Evolutionary conservation across 495 filamentous ascomycete genomes (phyloP).

Genomic region (Lasiosphaeria hispida): DNA sequence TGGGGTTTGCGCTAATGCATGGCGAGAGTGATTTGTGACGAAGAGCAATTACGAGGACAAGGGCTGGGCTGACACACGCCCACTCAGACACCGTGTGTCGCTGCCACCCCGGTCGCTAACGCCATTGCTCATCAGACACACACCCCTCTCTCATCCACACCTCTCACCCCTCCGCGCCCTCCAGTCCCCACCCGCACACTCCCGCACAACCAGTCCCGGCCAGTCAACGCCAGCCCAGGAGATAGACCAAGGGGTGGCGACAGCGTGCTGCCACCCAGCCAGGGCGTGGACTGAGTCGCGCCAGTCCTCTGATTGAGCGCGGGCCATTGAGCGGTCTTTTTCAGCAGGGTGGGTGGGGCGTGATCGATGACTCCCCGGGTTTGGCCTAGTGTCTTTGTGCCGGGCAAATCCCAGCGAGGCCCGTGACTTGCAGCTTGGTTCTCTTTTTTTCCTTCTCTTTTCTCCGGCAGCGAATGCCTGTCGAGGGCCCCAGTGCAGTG

Average conservation of each 20-base stretch:
- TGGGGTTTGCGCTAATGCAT: slow-evolving; percentile 31
- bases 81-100: slow-evolving; percentile 35
- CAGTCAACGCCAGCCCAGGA: background rate
- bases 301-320: slow-evolving; percentile 5
- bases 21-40: slow-evolving; percentile 33
- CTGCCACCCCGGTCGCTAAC: slow-evolving; percentile 22
- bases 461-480: background rate
- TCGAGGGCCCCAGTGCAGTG: background rate
- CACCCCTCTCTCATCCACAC: background rate
- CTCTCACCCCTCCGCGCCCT: too few relatives aligned
- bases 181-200: background rate
- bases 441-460: slow-evolving; percentile 16
- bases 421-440: slow-evolving; percentile 37
- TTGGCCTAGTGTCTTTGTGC: slow-evolving; percentile 14
- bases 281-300: slow-evolving; percentile 12
- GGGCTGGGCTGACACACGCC: slow-evolving; percentile 36
- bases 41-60: slow-evolving; percentile 30
- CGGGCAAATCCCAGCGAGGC: slow-evolving; percentile 36
- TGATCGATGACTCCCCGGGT: slow-evolving; percentile 16
- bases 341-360: background rate
- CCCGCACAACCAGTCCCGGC: background rate
- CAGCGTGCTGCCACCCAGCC: background rate
- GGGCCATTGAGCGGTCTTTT: slow-evolving; percentile 2
- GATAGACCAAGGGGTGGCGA: slow-evolving; percentile 2
- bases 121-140: slow-evolving; percentile 18